Conservation (phyloP, 1,284 basidiomycete species). For the Leucoagaricus sp. region DNA sequence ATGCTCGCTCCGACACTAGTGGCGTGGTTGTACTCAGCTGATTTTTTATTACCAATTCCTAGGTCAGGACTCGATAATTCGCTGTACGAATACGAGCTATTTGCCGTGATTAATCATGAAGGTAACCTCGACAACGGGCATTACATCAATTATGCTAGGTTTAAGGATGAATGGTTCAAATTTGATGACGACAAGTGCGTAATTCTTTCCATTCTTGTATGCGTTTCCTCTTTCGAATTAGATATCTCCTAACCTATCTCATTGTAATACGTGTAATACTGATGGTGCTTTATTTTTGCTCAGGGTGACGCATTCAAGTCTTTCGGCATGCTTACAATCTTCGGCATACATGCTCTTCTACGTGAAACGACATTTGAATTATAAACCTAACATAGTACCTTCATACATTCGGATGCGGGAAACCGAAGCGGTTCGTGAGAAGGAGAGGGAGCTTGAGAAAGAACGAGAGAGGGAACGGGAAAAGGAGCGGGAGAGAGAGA, state of each 20-base stretch:
- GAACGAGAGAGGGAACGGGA: constrained; percentile 50
- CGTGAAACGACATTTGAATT: constrained; percentile 84
- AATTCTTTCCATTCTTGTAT: constrained; percentile 2
- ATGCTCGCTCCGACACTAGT: no score
- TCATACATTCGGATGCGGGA: constrained; percentile 72
- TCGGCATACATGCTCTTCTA: constrained; percentile 93
- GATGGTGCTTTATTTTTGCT: constrained; percentile 5
- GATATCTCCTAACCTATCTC: not conserved
- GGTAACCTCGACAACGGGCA: constrained; percentile 95
- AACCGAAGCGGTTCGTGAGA: constrained; percentile 65
- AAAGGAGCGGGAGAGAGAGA: constrained; percentile 32
- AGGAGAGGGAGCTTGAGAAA: constrained; percentile 61
- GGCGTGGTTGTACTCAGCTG: constrained; percentile 29
- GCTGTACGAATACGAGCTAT: constrained; percentile 90
- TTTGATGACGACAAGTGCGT: constrained; percentile 93
- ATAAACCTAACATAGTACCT: constrained; percentile 67
- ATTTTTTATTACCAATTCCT: not conserved
- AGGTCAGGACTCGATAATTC: constrained; percentile 54
- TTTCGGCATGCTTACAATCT: constrained; percentile 68
- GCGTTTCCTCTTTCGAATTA: constrained; percentile 1
- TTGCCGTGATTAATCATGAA: constrained; percentile 94
- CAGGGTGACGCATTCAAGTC: constrained; percentile 72
- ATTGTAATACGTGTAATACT: not conserved
- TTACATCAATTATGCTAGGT: constrained; percentile 85
- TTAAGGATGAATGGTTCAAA: constrained; percentile 87